Base-by-base conservation (phyloP, 805 yeast genomes). In the Starmerella scarabaei region DNA sequence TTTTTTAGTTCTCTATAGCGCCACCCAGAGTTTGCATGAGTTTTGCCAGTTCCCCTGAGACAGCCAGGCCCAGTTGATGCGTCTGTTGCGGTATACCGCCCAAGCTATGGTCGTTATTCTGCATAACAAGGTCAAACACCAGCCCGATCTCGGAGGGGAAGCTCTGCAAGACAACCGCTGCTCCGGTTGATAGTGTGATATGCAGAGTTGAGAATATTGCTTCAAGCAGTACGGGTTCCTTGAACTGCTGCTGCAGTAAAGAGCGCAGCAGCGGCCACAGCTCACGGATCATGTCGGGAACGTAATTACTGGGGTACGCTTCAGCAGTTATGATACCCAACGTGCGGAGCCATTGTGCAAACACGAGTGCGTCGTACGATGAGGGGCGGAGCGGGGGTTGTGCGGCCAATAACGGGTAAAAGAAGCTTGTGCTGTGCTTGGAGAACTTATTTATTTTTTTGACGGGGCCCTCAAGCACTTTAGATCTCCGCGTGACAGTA, bases 321-420 rank as follows among this genome's bases (percentile, higher is more conserved):
- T 74, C 61, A 38, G 72, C 73, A 17, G 77, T 54, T 2, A 80
- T 49, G n/a, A 79, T 51, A 0, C 73, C 65, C 39, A 80, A 52
- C 0, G 82, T 75, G 39, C 71, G 68, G 34, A 80, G 49, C 54
- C 66, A 78, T 53, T 80, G 86, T 0, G 73, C 65, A 27, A 65
- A 62, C 17, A 79, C 56, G 1, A 77, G 49, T 1, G 47, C 38
- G 14, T 53, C 47, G 27, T 51, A 52, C 24, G 44, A 37, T 12
- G 50, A 47, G 3, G 36, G 35, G 14, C 43, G 38, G 20, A 39
- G 28, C 20, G 43, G 42, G 11, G 44, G 44, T 30, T 33, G 35
- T 1, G 49, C 38, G 5, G 66, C 63, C 0, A 69, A 52, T 35
- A 80, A 61, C 1, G 84, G 76, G 49, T 68, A 76, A 48, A 67